Base-by-base conservation (phyloP, 2,329 filamentous ascomycete species). In the Leptographium wingfieldii region DNA sequence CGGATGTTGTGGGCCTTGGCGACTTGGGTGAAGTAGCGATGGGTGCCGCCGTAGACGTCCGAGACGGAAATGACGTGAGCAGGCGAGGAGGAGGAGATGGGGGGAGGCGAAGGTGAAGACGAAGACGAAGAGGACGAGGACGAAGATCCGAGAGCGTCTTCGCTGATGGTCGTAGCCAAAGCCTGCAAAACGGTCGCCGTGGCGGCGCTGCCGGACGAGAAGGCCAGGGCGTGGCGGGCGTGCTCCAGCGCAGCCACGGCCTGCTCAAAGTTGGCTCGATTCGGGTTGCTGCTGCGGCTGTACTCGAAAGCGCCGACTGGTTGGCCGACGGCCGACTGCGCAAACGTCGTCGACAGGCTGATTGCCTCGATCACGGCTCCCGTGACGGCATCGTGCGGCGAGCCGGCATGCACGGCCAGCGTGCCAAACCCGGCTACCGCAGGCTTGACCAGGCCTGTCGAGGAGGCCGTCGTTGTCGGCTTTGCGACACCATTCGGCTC, bases 1-100 rank as follows among this genome's bases (percentile, higher is more conserved):
- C 88, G 84, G 59, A 99, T 90, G 68, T 92, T 90, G 73, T 99
- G 94, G 31, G 94, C 91, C 68, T 90, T 85, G 60, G 94, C 94
- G 57, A 97, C 94, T 76, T 96, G 92, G 65, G 94, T 99, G 79
- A 99, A 99, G 79, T 99, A 99, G 69, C 94, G 83, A 77, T 99
- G 94, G 51, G 94, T 99, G 67, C 94, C 94, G 67, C 94, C 94
- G 73, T 99, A 99, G 68, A 99, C 92, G 73, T 99, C 94, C 54
- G 91, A 95, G 55, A 99, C 90, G 63, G 91, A 96, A 68, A 99
- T 86, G 68, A 99, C 90, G 76, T 99, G 94, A 55, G 90, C 94
- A 63, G 91, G 92, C 6, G 22, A 33, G n/a, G 54, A 2, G 27
- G 51, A 31, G 31, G 31, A 5, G 31, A 7, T 5, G 31, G 31